These are phyloP conservation scores for Fraxinus baroniana DNA, from an alignment of 305 asterid genomes.

Conservation along the genomic window DNA sequence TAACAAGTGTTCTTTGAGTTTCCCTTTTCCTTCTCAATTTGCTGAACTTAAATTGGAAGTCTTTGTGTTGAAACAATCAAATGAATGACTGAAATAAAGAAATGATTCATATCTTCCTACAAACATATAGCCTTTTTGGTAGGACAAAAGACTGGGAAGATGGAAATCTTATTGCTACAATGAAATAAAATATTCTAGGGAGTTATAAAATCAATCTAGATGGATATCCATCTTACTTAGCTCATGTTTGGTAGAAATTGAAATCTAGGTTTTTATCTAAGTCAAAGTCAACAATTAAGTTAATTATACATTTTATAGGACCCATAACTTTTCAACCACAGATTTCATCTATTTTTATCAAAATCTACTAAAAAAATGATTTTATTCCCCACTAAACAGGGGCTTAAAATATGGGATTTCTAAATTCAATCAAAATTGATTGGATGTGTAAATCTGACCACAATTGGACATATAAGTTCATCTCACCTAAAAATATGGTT, in stretches of 20 bases:
- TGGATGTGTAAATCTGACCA: background rate
- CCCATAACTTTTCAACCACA: background rate
- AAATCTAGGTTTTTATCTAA: too few relatives aligned
- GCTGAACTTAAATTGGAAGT: background rate
- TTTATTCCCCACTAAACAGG: background rate
- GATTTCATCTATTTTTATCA: too few relatives aligned
- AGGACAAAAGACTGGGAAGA: background rate
- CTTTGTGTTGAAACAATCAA: background rate
- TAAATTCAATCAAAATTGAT: background rate
- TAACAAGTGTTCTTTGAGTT: background rate
- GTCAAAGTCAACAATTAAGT: too few relatives aligned
- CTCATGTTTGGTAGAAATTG: background rate
- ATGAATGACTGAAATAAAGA: background rate
- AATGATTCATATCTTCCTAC: background rate
- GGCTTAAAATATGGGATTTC: background rate
- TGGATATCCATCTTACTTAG: background rate
- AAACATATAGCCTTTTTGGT: background rate
- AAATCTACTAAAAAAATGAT: too few relatives aligned
- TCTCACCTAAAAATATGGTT: background rate
- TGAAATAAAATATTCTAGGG: background rate
- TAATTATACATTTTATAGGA: too few relatives aligned
- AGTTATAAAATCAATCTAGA: background rate
- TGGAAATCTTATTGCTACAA: background rate
- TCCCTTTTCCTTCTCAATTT: slow-evolving; percentile 12
- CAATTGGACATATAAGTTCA: background rate